Conservation (phyloP, 768 basidiomycete species). For the Pulveroboletus frians region DNA sequence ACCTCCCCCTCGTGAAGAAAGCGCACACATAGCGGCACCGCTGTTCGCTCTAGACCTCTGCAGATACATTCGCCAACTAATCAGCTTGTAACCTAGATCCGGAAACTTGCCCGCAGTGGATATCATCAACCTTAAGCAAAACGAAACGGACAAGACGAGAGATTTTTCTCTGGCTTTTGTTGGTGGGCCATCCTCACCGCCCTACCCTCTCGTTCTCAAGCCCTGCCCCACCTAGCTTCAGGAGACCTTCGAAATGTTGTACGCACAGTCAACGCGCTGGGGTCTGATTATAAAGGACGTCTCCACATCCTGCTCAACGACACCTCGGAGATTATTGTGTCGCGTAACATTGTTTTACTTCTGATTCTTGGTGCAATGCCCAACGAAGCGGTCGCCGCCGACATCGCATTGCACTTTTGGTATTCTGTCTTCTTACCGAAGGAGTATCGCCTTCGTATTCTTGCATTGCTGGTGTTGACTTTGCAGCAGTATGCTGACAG, state of each 20-base stretch:
- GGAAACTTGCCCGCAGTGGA: constrained; percentile 27
- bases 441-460: constrained; percentile 24
- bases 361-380: constrained; percentile 33
- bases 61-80: background rate
- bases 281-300: constrained; percentile 35
- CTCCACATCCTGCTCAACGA: constrained; percentile 42
- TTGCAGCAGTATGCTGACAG: constrained; percentile 11
- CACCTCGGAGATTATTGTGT: constrained; percentile 21
- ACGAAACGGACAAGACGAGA: constrained; percentile 13
- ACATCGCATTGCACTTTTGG: constrained; percentile 45
- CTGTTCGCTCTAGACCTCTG: constrained; percentile 20
- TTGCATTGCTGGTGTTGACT: constrained; percentile 14
- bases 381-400: constrained; percentile 33
- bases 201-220: background rate
- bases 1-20: background rate
- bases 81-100: constrained; percentile 6
- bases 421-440: constrained; percentile 39
- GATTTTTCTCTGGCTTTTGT: constrained; percentile 22
- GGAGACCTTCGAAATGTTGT: constrained; percentile 44
- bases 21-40: constrained; percentile 9
- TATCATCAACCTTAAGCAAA: constrained; percentile 24
- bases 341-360: constrained; percentile 39
- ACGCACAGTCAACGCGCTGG: constrained; percentile 39
- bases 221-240: constrained; percentile 29
- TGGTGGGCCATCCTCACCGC: constrained; percentile 6